phyloP scores from a whole-genome alignment of 176 grass and related monocot species.

The Luzula sylvatica region DNA sequence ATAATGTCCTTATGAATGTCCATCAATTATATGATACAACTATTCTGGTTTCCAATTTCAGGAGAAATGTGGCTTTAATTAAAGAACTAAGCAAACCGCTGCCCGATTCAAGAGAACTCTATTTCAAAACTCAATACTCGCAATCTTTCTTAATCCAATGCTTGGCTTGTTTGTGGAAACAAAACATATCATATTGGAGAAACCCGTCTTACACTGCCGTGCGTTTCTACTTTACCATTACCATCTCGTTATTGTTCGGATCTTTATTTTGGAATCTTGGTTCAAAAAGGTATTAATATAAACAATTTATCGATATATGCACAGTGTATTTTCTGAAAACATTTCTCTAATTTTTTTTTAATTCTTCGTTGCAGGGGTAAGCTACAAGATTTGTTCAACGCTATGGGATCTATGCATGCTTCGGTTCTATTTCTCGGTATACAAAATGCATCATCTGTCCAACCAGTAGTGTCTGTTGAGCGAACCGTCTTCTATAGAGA shows the following conservation, averaged over 20 bases:
- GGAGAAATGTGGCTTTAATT: constrained; percentile 35
- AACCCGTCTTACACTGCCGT: constrained; percentile 39
- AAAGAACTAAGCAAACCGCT: constrained; percentile 32
- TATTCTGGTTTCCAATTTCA: constrained; percentile 10
- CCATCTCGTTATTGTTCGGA: constrained; percentile 35
- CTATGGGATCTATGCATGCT: constrained; percentile 80
- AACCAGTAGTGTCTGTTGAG: constrained; percentile 77
- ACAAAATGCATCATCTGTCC: constrained; percentile 59
- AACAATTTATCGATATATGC: background rate
- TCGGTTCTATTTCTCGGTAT: constrained; percentile 69
- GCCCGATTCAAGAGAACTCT: constrained; percentile 33
- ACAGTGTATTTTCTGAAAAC: background rate
- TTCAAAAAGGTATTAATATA: constrained; percentile 27
- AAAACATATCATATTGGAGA: constrained; percentile 43
- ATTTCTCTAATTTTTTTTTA: background rate
- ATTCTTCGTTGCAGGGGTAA: constrained; percentile 24
- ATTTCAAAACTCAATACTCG: constrained; percentile 34
- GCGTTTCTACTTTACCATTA: constrained; percentile 31
- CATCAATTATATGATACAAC: background rate
- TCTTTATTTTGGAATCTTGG: constrained; percentile 45
- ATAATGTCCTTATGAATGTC: background rate
- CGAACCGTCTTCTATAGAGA: constrained; percentile 90
- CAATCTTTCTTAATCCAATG: constrained; percentile 29
- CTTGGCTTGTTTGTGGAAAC: constrained; percentile 47
- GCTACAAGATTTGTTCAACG: constrained; percentile 65